Evolutionary conservation across 768 basidiomycete species (phyloP), one percentile per base, ranked within the genome.

Genomic region (Boletus coccyginus): DNA sequence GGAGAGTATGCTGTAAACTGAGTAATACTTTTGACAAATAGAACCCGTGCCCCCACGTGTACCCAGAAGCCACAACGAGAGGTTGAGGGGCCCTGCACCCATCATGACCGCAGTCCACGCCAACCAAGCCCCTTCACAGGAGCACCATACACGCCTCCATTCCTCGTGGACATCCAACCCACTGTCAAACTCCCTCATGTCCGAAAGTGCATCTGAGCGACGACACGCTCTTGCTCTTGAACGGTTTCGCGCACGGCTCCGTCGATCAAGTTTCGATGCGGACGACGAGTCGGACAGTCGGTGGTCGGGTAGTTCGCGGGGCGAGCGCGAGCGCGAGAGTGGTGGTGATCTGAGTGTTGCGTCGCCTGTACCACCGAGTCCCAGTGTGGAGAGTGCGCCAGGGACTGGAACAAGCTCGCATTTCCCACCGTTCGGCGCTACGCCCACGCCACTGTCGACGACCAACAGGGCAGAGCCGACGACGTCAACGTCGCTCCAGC

Each of bases 141-240:
- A 63, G 46, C 33, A 55, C 41, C 60, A 62, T 39, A 16, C 58
- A 13, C 65, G 65, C 38, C 40, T 57, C 31, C 67, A 67, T 35
- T 48, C 66, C 31, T 65, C 73, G 3, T 66, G 73, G 55, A 35
- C 73, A 16, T 68, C 73, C 33, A 58, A 71, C 17, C 70, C 72
- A 7, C 66, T 71, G 10, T 70, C 74, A 24, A 79, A 73, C 36
- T 76, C 75, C 0, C 74, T 77, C 43, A 73, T 77, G 40, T 71
- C 74, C 2, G 80, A 81, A 60, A 80, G 70, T 56, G 75, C 76
- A 3, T 72, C 72, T 12, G 80, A 80, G 50, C 70, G 74, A 45
- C 71, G 77, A 31, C 68, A 75, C 17, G 65, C 72, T 19, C 68
- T 65, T 9, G 77, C 78, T 19, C 66, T 75, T 33, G 69, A 72